Evolutionary conservation across 2,329 filamentous ascomycete genomes (phyloP).

Genomic region (Fusarium foetens): DNA sequence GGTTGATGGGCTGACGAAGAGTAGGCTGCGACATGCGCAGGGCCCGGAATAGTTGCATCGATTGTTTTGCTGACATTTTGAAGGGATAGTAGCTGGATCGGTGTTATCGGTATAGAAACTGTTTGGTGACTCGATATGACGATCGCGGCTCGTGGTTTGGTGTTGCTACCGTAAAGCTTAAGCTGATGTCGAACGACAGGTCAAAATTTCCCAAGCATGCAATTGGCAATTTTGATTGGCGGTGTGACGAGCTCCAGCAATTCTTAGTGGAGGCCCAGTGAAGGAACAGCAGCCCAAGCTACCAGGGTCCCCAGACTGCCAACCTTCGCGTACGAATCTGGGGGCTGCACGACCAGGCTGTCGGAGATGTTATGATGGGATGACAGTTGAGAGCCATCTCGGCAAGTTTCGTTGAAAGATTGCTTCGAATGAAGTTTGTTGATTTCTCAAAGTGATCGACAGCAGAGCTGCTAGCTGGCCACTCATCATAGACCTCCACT

Average conservation of each 20-base stretch:
- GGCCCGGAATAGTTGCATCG: slow-evolving; percentile 38
- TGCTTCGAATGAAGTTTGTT: background rate
- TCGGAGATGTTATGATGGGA: background rate
- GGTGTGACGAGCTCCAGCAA: slow-evolving; percentile 23
- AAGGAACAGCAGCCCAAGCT: slow-evolving; percentile 8
- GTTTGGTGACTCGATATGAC: slow-evolving; percentile 19
- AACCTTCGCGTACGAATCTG: slow-evolving; percentile 1
- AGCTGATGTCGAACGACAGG: slow-evolving; percentile 28
- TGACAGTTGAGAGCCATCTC: background rate
- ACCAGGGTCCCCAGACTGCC: slow-evolving; percentile 17
- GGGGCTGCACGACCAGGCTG: slow-evolving; percentile 10
- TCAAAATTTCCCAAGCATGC: slow-evolving; percentile 41
- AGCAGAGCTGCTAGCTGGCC: background rate
- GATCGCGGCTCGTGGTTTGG: slow-evolving; percentile 9
- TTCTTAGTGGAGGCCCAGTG: background rate
- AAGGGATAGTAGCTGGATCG: background rate
- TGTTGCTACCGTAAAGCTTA: slow-evolving; percentile 9
- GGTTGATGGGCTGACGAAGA: slow-evolving; percentile 25
- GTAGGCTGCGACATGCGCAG: slow-evolving; percentile 38
- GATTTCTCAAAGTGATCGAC: background rate
- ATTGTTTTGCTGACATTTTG: slow-evolving; percentile 42
- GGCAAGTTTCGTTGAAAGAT: background rate
- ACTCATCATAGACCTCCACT: background rate
- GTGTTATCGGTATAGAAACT: background rate
- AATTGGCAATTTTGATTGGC: slow-evolving; percentile 39